A percentile compares a stretch with the other conserved stretches of the same genome.
Evolutionary conservation across 2,329 filamentous ascomycete species (phyloP).

Genomic region (Fonsecaea pedrosoi): DNA sequence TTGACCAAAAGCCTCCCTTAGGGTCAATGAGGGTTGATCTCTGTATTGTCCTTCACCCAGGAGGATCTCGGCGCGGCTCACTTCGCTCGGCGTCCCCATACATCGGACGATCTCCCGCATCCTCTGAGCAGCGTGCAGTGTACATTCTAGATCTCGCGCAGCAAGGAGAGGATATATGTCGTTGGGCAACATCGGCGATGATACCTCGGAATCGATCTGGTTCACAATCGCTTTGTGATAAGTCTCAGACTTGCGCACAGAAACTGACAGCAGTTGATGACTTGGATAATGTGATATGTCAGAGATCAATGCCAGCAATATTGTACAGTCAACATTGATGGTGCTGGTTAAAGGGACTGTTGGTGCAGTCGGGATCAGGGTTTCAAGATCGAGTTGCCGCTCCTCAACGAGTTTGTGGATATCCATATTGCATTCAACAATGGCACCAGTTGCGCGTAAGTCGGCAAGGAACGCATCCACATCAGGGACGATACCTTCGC

Average conservation of each 20-base stretch:
- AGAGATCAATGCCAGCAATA: constrained; percentile 74
- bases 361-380: constrained; percentile 29
- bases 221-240: constrained; percentile 66
- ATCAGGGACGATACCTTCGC: constrained; percentile 57
- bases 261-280: constrained; percentile 43
- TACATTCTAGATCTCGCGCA: constrained; percentile 67
- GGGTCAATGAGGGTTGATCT: constrained; percentile 48
- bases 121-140: constrained; percentile 67
- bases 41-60: constrained; percentile 56
- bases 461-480: constrained; percentile 64
- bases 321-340: constrained; percentile 63
- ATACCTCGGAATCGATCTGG: constrained; percentile 69
- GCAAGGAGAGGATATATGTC: constrained; percentile 68
- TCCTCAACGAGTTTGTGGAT: not conserved
- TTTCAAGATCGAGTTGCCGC: constrained; percentile 21
- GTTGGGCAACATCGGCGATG: constrained; percentile 65
- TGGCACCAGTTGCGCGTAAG: constrained; percentile 60
- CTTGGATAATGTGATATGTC: constrained; percentile 69
- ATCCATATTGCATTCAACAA: constrained; percentile 45
- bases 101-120: constrained; percentile 71
- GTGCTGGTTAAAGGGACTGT: constrained; percentile 52
- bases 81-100: constrained; percentile 68
- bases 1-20: constrained; percentile 53
- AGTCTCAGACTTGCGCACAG: constrained; percentile 54
- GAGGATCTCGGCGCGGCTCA: constrained; percentile 64